Percentiles rank a stretch among this genome's conserved stretches.
These are phyloP conservation scores for Xylaria acuta DNA, from an alignment of 495 filamentous ascomycete genomes.

Conservation along the genomic window DNA sequence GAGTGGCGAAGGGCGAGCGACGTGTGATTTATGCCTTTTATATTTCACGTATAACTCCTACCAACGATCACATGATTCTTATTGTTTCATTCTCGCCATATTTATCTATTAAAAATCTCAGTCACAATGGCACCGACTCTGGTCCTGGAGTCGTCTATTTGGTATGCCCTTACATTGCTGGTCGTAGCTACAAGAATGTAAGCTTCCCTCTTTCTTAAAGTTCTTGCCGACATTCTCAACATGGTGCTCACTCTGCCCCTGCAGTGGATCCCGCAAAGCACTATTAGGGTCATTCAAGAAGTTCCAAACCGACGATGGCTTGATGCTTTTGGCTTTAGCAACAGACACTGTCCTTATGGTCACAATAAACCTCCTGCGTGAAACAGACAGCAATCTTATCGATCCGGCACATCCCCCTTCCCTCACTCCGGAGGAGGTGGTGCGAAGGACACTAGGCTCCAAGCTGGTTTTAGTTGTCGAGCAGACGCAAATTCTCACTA, in stretches of 20 bases:
- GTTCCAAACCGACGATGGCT: slow-evolving; percentile 32
- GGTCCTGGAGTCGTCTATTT: slow-evolving; percentile 55
- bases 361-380: slow-evolving; percentile 62
- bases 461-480: slow-evolving; percentile 60
- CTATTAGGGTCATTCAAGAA: slow-evolving; percentile 25
- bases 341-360: slow-evolving; percentile 39
- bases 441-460: slow-evolving; percentile 56
- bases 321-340: slow-evolving; percentile 26
- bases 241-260: neutral
- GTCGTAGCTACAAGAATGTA: slow-evolving; percentile 52
- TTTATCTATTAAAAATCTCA: neutral
- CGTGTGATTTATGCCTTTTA: neutral
- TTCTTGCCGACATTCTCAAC: neutral
- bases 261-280: slow-evolving; percentile 13
- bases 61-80: neutral
- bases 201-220: slow-evolving; percentile 25
- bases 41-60: neutral
- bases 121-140: slow-evolving; percentile 29
- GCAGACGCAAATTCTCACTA: slow-evolving; percentile 49
- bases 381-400: slow-evolving; percentile 65
- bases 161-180: slow-evolving; percentile 50
- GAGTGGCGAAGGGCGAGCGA: neutral
- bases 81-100: neutral
- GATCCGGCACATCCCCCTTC: slow-evolving; percentile 56
- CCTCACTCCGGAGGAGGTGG: slow-evolving; percentile 55